Base-by-base conservation (phyloP, 2,329 filamentous ascomycete species). In the Xylaria sp. region DNA sequence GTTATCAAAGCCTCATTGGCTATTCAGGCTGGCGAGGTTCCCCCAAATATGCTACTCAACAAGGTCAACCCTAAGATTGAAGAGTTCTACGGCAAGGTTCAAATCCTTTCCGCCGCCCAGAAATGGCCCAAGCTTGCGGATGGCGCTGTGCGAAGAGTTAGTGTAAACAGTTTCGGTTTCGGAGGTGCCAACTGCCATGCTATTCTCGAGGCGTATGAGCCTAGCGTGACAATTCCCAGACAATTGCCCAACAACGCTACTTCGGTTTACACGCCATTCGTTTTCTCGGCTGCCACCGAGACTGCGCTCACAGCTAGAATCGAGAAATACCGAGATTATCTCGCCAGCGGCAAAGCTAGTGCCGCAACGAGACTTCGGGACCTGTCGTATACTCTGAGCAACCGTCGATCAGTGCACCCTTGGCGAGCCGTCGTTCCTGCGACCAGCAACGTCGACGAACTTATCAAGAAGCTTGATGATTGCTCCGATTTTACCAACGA, bases 121-220 rank as follows among this genome's bases (percentile, higher is more conserved):
- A 19, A 54, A 21, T 65, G 65, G 63, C 65, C 63, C 1, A 38
- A 59, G 25, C 54, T 65, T 25, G 23, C 42, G 4, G 23, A 40
- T 4, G 51, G 49, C 2, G 31, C 17, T 33, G 53, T 45, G 17
- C 63, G 67, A 1, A 42, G 70, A 42, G 70, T 55, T 0, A 71
- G 69, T 28, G 65, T 71, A 1, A 70, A 71, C 23, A 66, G 61
- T 17, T 69, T 71, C 23, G 67, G 68, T 4, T 70, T 71, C 25
- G 68, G 68, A 6, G 69, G 69, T 17, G 43, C 67, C 7, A 71
- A 71, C 25, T 65, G 64, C 8, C 69, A 71, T 33, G 69, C 61
- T 3, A 69, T 71, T 17, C 54, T 71, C 15, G 69, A 71, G 38
- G 65, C 52, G 17, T 69, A 61, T 40, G n/a, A 47, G 9, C 28